A percentile compares a stretch with the other conserved stretches of the same genome.
Conservation (phyloP, 2,329 filamentous ascomycete species). For the Paecilomyces sp. region DNA sequence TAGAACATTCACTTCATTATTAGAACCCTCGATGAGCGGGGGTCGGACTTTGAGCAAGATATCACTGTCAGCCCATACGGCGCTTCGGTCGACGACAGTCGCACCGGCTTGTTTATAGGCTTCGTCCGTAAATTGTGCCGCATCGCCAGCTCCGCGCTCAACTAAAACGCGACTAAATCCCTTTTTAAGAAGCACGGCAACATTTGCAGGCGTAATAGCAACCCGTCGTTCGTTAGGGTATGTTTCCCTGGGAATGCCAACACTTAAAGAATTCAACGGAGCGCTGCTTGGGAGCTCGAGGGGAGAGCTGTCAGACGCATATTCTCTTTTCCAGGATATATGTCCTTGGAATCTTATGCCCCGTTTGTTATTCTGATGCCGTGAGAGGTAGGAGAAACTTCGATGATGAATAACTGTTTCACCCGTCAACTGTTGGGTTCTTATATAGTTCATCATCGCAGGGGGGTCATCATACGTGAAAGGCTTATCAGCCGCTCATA, state of each 20-base stretch:
- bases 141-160: conserved; percentile 70
- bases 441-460: not conserved
- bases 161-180: conserved; percentile 71
- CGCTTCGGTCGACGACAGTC: conserved; percentile 60
- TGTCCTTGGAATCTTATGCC: not conserved
- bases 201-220: conserved; percentile 77
- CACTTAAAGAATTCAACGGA: conserved; percentile 65
- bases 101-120: conserved; percentile 74
- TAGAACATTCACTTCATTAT: conserved; percentile 62
- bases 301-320: not conserved
- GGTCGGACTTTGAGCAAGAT: conserved; percentile 80
- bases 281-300: conserved; percentile 8
- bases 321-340: not conserved
- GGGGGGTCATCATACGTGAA: not conserved
- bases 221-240: conserved; percentile 74
- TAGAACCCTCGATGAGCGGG: conserved; percentile 51
- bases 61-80: conserved; percentile 68
- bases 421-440: not conserved
- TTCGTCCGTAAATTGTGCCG: conserved; percentile 69
- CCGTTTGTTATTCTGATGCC: not conserved
- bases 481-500: not conserved
- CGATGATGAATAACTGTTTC: not conserved
- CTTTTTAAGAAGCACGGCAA: conserved; percentile 74
- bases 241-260: conserved; percentile 75
- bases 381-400: not conserved